These are phyloP conservation scores for Areca catechu DNA, from an alignment of 176 grass and related monocot genomes.

Conservation along the genomic window DNA sequence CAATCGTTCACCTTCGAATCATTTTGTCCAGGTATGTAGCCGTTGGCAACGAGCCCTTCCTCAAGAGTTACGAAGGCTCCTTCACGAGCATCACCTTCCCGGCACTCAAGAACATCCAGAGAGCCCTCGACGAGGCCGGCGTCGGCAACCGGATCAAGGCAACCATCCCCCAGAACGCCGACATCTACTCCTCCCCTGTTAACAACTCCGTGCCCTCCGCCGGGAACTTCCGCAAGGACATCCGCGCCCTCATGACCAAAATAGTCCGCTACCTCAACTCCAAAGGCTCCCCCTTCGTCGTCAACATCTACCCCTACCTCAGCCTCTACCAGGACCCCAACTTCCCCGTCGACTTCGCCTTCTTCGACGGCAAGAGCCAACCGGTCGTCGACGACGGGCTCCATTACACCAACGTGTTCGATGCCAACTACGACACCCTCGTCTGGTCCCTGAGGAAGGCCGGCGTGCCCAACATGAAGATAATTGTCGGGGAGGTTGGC, in stretches of 20 bases:
- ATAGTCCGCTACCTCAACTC: constrained; percentile 67
- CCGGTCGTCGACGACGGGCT: constrained; percentile 56
- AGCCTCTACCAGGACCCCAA: constrained; percentile 65
- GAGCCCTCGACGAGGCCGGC: constrained; percentile 53
- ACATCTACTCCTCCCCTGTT: constrained; percentile 64
- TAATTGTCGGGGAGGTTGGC: constrained; percentile 70
- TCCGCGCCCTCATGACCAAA: constrained; percentile 47
- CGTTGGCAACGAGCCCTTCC: constrained; percentile 85
- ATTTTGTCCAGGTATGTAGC: constrained; percentile 60
- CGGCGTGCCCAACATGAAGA: constrained; percentile 64
- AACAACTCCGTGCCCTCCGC: constrained; percentile 67
- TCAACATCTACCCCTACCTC: constrained; percentile 81
- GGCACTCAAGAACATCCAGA: constrained; percentile 68
- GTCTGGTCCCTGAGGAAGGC: constrained; percentile 75
- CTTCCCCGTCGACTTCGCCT: constrained; percentile 72
- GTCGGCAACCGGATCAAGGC: constrained; percentile 49
- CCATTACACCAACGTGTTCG: constrained; percentile 71
- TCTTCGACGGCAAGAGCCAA: constrained; percentile 47
- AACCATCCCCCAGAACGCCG: constrained; percentile 63
- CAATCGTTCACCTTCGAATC: constrained; percentile 8
- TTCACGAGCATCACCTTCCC: constrained; percentile 70
- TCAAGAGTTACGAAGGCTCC: constrained; percentile 56
- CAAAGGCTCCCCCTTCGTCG: constrained; percentile 62
- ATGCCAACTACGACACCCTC: constrained; percentile 79
- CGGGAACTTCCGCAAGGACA: constrained; percentile 63